Conservation (phyloP, 1,284 basidiomycete genomes). For the Flammula alnicola region DNA sequence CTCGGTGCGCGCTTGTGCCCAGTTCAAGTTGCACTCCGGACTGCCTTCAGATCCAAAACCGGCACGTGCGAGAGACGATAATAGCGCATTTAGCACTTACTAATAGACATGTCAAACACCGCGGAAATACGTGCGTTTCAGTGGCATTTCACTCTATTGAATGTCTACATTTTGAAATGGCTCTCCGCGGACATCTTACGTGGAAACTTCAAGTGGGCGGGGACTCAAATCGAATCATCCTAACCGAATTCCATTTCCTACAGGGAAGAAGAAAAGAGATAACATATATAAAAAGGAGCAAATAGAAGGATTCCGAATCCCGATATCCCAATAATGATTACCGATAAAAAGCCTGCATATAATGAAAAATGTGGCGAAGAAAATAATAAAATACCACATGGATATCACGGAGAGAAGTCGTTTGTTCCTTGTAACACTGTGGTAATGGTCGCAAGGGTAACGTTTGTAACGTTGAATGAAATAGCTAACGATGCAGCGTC, state of each 20-base stretch:
- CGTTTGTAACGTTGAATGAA: slow-evolving; percentile 30
- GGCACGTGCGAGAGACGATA: slow-evolving; percentile 13
- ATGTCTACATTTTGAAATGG: too few species aligned
- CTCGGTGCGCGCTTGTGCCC: slow-evolving; percentile 19
- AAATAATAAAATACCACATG: not conserved
- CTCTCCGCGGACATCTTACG: slow-evolving; percentile 6
- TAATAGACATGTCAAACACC: slow-evolving; percentile 1
- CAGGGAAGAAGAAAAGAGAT: too few species aligned
- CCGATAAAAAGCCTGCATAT: too few species aligned
- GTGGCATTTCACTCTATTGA: too few species aligned
- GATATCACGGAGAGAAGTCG: slow-evolving; percentile 21
- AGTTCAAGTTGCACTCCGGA: not conserved
- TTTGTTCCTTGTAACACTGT: slow-evolving; percentile 32
- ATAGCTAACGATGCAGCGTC: slow-evolving; percentile 46
- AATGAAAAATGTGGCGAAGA: too few species aligned
- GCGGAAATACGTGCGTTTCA: slow-evolving; percentile 3
- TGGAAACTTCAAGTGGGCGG: too few species aligned
- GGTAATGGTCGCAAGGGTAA: slow-evolving; percentile 49
- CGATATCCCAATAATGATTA: too few species aligned
- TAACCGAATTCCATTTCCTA: too few species aligned
- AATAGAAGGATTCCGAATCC: too few species aligned
- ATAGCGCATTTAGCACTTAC: slow-evolving; percentile 13
- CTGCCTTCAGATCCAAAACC: not conserved
- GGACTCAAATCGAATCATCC: too few species aligned
- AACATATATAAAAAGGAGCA: too few species aligned